phyloP scores from a whole-genome alignment of 352 stramenopile genomes.

The Pythium insidiosum region DNA sequence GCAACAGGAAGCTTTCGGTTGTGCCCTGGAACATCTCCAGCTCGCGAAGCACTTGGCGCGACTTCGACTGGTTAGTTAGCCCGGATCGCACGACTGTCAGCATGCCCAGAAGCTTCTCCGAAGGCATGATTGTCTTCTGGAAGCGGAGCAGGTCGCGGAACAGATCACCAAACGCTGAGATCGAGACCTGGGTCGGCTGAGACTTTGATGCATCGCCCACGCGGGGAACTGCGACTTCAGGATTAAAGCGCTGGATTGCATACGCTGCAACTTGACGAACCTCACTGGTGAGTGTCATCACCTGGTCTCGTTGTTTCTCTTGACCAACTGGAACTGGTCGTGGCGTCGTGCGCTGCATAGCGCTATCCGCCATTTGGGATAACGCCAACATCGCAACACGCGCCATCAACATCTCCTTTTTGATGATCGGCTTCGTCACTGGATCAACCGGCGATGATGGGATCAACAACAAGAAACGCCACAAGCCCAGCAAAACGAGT shows the following conservation, averaged over 20 bases:
- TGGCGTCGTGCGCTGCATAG: slow-evolving; percentile 47
- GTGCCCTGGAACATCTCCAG: slow-evolving; percentile 87
- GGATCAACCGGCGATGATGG: slow-evolving; percentile 95
- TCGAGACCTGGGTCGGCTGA: too few relatives aligned
- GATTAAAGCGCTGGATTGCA: slow-evolving; percentile 22
- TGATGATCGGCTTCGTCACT: slow-evolving; percentile 89
- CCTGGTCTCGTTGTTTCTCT: not conserved
- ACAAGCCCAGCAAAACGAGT: slow-evolving; percentile 89
- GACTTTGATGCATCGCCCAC: too few relatives aligned
- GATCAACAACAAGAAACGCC: slow-evolving; percentile 89
- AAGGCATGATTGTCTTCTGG: slow-evolving; percentile 62
- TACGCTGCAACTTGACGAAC: slow-evolving; percentile 16
- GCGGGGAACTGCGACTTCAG: slow-evolving; percentile 2
- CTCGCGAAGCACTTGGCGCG: slow-evolving; percentile 67
- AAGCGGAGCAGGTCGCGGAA: slow-evolving; percentile 73
- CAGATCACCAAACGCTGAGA: slow-evolving; percentile 48
- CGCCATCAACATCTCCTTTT: slow-evolving; percentile 89
- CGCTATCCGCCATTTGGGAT: slow-evolving; percentile 44
- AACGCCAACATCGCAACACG: slow-evolving; percentile 72
- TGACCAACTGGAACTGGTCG: slow-evolving; percentile 17
- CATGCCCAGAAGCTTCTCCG: slow-evolving; percentile 47
- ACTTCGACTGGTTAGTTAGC: slow-evolving; percentile 33
- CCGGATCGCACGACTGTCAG: slow-evolving; percentile 25
- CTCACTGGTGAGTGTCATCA: slow-evolving; percentile 1
- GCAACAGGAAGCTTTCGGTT: slow-evolving; percentile 67